phyloP scores from a whole-genome alignment of 169 alveolate species.

The Perkinsus marinus region DNA sequence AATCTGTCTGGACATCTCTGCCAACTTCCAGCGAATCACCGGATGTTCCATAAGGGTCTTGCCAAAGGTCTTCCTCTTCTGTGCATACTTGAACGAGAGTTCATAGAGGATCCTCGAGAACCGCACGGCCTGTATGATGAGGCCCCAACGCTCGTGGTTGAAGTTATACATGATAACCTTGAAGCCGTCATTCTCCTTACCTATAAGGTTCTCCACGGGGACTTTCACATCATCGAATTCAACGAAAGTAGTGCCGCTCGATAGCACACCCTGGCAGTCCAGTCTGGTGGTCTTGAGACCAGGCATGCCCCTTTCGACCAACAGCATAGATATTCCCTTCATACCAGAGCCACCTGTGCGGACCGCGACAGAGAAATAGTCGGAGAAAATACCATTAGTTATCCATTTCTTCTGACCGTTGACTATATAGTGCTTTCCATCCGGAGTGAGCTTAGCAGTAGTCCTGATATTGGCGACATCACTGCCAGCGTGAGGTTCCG shows the following conservation, averaged over 20 bases:
- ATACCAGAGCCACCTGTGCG: constrained; percentile 27
- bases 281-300: constrained; percentile 15
- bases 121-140: constrained; percentile 19
- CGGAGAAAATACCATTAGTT: constrained; percentile 25
- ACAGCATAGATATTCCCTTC: constrained; percentile 13
- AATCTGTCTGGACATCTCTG: constrained; percentile 26
- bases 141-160: constrained; percentile 33
- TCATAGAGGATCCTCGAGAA: constrained; percentile 15
- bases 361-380: constrained; percentile 28
- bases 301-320: constrained; percentile 6
- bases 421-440: constrained; percentile 23
- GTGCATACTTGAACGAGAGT: constrained; percentile 6
- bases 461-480: constrained; percentile 22
- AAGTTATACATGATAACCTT: constrained; percentile 14
- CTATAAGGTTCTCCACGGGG: constrained; percentile 4
- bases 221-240: constrained; percentile 12
- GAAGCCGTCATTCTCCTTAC: constrained; percentile 5
- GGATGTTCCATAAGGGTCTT: constrained; percentile 30
- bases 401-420: constrained; percentile 32
- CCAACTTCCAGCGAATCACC: constrained; percentile 30
- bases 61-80: neutral
- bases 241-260: constrained; percentile 23
- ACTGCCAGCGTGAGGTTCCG: constrained; percentile 18
- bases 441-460: constrained; percentile 6
- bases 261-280: constrained; percentile 26